Conservation (phyloP, 1,284 basidiomycete genomes). For the Tausonia pullulans region DNA sequence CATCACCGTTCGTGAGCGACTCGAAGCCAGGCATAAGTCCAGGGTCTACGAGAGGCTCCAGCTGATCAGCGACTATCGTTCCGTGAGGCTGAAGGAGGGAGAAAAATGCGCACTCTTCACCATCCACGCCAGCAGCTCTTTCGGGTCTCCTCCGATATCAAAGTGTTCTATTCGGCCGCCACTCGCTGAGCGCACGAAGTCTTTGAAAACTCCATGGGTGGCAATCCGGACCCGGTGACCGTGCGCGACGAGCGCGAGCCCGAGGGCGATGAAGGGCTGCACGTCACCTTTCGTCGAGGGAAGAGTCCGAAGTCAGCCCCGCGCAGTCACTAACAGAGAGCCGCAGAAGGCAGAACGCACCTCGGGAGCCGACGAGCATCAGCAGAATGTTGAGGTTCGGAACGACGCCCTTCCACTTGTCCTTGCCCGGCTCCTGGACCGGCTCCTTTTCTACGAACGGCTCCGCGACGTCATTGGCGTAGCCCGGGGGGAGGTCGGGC, state of each 20-base stretch:
- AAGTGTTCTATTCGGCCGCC: constrained; percentile 41
- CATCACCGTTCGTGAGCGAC: constrained; percentile 44
- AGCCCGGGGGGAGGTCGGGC: constrained; percentile 43
- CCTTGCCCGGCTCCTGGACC: not conserved
- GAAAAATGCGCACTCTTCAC: constrained; percentile 39
- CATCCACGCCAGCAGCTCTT: constrained; percentile 29
- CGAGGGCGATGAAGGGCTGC: constrained; percentile 57
- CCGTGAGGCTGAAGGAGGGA: not conserved
- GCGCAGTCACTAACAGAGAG: not conserved
- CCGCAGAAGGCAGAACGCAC: constrained; percentile 28
- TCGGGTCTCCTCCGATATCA: constrained; percentile 30
- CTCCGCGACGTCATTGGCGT: constrained; percentile 41
- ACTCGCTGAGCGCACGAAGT: constrained; percentile 44
- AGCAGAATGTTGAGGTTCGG: constrained; percentile 49
- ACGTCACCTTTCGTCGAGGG: constrained; percentile 45
- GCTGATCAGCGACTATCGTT: not conserved
- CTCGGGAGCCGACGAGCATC: constrained; percentile 53
- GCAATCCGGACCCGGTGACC: constrained; percentile 56
- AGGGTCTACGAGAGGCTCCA: constrained; percentile 34
- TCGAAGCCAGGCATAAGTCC: constrained; percentile 45
- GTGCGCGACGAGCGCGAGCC: constrained; percentile 42
- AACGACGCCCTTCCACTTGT: constrained; percentile 18
- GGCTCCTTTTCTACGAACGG: constrained; percentile 39
- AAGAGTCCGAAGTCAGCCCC: not conserved
- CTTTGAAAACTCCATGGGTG: constrained; percentile 51